Evolutionary conservation across 208 protist species (phyloP).

Genomic region (Perkinsela sp.): DNA sequence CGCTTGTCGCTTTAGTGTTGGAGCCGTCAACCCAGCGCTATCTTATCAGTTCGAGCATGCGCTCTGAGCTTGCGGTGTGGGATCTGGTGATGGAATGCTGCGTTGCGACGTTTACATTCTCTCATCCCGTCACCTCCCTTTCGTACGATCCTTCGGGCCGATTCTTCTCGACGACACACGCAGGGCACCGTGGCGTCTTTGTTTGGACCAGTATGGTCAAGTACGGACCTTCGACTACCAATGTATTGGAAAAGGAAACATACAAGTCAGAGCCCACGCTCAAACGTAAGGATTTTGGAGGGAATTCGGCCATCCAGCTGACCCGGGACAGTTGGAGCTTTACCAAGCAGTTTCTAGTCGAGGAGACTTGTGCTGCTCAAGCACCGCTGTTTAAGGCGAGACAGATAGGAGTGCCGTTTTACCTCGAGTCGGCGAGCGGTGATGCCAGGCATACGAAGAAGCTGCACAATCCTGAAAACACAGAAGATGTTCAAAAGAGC

Average conservation of each 20-base stretch:
- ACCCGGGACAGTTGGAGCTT: neutral
- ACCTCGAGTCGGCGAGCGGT: neutral
- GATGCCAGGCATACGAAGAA: too few relatives aligned
- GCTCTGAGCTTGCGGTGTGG: conserved; percentile 37
- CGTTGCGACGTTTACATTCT: conserved; percentile 43
- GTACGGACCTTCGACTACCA: conserved; percentile 42
- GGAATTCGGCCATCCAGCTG: neutral
- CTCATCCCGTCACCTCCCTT: conserved; percentile 30
- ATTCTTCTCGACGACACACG: conserved; percentile 46
- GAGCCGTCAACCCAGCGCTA: conserved; percentile 32
- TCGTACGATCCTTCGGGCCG: conserved; percentile 45
- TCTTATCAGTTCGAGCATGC: conserved; percentile 25
- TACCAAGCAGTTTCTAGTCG: neutral
- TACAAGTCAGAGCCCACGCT: neutral
- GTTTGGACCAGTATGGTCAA: conserved; percentile 59
- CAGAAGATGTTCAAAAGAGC: too few relatives aligned
- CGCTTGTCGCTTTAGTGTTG: conserved; percentile 38
- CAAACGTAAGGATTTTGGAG: neutral
- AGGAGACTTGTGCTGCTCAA: neutral
- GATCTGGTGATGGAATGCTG: conserved; percentile 41
- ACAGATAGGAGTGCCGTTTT: neutral
- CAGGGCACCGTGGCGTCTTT: conserved; percentile 36
- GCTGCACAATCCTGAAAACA: too few relatives aligned
- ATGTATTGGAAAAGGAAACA: neutral
- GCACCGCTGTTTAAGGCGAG: neutral